Percentiles rank a stretch among this genome's conserved stretches.
Evolutionary conservation across 805 yeast genomes (phyloP).

Genomic region (Blastobotrys parvus): DNA sequence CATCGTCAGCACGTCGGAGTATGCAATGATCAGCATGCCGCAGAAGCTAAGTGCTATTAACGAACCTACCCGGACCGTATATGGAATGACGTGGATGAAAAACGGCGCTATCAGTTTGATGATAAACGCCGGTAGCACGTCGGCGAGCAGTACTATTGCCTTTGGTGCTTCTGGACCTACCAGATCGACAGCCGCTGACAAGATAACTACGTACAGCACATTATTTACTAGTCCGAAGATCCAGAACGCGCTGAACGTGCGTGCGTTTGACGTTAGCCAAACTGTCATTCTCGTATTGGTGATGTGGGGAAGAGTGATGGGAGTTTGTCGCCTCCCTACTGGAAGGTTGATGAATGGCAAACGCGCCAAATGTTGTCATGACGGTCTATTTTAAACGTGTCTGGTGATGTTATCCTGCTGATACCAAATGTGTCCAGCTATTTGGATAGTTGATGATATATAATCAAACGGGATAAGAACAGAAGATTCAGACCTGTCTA

Average conservation of each 20-base stretch:
- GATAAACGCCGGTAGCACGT: constrained; percentile 73
- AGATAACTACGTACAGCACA: constrained; percentile 80
- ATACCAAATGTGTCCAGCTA: no score
- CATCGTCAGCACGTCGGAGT: constrained; percentile 28
- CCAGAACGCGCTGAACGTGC: constrained; percentile 47
- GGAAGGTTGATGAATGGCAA: no score
- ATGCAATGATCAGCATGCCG: constrained; percentile 71
- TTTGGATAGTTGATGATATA: no score
- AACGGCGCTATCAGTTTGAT: constrained; percentile 73
- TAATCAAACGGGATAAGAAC: no score
- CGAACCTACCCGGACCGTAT: constrained; percentile 43
- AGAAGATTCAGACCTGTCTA: no score
- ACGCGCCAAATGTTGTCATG: no score
- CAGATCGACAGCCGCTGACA: constrained; percentile 86
- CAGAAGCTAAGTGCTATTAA: constrained; percentile 50
- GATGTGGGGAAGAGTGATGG: no score
- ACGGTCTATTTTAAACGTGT: no score
- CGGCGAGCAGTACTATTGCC: constrained; percentile 76
- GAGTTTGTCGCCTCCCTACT: no score
- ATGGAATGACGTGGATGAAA: constrained; percentile 58
- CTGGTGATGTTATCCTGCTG: no score
- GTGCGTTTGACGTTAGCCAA: constrained; percentile 4
- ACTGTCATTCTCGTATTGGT: not conserved
- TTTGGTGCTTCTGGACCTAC: constrained; percentile 82
- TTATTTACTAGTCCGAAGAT: constrained; percentile 81